Evolutionary conservation across 495 filamentous ascomycete species (phyloP).

Genomic region (Neurospora terricola): DNA sequence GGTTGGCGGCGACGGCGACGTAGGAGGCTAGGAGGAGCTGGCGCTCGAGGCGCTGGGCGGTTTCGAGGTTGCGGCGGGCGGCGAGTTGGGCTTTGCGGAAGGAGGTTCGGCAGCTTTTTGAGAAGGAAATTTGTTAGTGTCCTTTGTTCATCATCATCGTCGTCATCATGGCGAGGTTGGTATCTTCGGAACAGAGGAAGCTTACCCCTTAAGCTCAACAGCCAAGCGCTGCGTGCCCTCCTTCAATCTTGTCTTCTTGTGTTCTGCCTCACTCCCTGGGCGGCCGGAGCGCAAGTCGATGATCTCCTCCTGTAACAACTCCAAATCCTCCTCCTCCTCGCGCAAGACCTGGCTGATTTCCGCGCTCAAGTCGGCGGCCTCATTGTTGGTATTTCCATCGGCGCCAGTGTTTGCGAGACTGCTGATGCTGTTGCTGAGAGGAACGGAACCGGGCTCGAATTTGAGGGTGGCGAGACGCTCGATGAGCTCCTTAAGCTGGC

Average conservation of each 20-base stretch:
- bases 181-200: background rate
- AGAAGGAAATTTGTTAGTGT: background rate
- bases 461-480: conserved; percentile 60
- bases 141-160: background rate
- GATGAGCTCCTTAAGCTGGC: conserved; percentile 63
- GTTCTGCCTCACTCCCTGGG: conserved; percentile 35
- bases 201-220: conserved; percentile 60
- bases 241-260: conserved; percentile 48
- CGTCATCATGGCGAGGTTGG: conserved; percentile 7
- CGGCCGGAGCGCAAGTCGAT: conserved; percentile 47
- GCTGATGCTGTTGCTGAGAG: conserved; percentile 20
- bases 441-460: conserved; percentile 49
- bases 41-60: conserved; percentile 64
- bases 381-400: conserved; percentile 11
- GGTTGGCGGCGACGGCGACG: conserved; percentile 30
- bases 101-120: conserved; percentile 51
- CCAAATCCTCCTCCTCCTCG: conserved; percentile 79
- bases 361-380: conserved; percentile 61
- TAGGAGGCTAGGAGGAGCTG: conserved; percentile 63
- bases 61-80: conserved; percentile 66
- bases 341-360: conserved; percentile 78
- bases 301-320: conserved; percentile 69
- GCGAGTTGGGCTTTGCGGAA: conserved; percentile 80
- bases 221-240: conserved; percentile 53
- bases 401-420: background rate